These are phyloP conservation scores for Hemerocallis citrina DNA, from an alignment of 106 monocot genomes.

Conservation along the genomic window DNA sequence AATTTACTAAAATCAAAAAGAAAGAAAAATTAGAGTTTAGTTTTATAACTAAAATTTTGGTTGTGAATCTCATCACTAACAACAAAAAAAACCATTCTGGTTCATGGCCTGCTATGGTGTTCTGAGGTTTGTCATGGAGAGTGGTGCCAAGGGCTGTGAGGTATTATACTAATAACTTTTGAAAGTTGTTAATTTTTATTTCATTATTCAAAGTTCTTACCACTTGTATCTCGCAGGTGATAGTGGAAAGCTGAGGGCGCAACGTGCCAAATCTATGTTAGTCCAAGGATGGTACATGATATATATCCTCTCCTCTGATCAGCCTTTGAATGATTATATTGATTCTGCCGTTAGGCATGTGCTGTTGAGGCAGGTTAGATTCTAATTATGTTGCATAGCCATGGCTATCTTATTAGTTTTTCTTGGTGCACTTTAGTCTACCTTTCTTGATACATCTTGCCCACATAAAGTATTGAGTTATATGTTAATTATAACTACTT, in stretches of 20 bases:
- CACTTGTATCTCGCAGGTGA: slow-evolving; percentile 18
- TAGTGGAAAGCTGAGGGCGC: slow-evolving; percentile 59
- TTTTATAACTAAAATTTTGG: not conserved
- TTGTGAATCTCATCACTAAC: not conserved
- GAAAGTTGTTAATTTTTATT: not conserved
- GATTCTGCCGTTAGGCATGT: slow-evolving; percentile 62
- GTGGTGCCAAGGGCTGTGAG: slow-evolving; percentile 80
- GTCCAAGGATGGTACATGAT: slow-evolving; percentile 59
- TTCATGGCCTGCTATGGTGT: slow-evolving; percentile 89
- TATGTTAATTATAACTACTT: no score
- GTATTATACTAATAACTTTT: slow-evolving; percentile 11
- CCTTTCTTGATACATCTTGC: no score
- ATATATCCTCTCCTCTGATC: slow-evolving; percentile 47
- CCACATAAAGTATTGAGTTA: no score
- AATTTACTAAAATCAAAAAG: not conserved
- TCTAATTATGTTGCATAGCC: no score
- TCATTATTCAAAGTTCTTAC: no score
- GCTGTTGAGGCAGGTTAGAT: slow-evolving; percentile 43
- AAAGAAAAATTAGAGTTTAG: not conserved
- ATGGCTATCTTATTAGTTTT: no score
- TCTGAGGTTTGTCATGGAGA: slow-evolving; percentile 79
- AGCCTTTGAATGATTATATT: slow-evolving; percentile 47
- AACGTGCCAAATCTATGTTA: slow-evolving; percentile 55
- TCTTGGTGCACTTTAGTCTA: not conserved
- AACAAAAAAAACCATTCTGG: no score